A percentile compares a stretch with the other conserved stretches of the same genome.
phyloP scores from a whole-genome alignment of 106 monocot species.

The Amphibolis antarctica region DNA sequence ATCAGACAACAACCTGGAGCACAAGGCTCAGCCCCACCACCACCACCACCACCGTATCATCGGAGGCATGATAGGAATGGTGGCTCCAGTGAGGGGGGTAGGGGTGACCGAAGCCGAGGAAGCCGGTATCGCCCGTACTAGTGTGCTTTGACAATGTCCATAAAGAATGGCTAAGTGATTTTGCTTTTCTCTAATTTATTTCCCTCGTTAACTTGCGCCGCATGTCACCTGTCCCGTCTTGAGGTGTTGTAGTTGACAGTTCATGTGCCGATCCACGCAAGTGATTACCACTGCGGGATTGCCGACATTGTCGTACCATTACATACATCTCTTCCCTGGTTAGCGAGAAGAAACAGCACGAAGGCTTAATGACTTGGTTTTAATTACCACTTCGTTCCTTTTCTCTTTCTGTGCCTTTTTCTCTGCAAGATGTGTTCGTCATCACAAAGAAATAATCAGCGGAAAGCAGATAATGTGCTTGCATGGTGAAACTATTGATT shows the following conservation, averaged over 20 bases:
- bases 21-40: constrained; percentile 27
- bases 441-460: no score
- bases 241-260: not conserved
- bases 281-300: no score
- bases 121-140: constrained; percentile 77
- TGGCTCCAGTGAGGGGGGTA: constrained; percentile 33
- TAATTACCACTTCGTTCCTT: no score
- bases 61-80: constrained; percentile 41
- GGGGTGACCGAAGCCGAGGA: constrained; percentile 34
- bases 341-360: no score
- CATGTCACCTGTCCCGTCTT: not conserved
- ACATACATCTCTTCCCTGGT: no score
- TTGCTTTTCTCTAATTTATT: not conserved
- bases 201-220: not conserved
- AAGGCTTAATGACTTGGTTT: no score
- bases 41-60: constrained; percentile 18
- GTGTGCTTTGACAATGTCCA: not conserved
- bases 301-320: no score
- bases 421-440: no score
- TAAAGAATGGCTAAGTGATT: not conserved
- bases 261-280: not conserved
- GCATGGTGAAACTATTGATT: no score
- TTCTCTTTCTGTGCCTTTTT: no score
- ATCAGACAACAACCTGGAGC: constrained; percentile 82
- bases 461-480: no score